Percentiles rank a stretch among this genome's conserved stretches.
Evolutionary conservation across 129 eudicot species (phyloP).

Genomic region (Ambrosia trifida): DNA sequence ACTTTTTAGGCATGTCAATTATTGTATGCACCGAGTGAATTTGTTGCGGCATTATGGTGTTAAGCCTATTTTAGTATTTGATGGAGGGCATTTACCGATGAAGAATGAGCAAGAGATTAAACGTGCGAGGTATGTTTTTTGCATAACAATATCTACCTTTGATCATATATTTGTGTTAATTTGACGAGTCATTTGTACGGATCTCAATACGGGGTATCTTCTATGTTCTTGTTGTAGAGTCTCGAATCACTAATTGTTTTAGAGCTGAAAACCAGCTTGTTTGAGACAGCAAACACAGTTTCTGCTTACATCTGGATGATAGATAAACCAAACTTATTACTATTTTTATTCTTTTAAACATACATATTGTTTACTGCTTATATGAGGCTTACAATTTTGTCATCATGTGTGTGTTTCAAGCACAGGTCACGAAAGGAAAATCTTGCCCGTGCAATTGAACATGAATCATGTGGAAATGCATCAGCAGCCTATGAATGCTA

Average conservation of each 20-base stretch:
- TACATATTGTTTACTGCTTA: neutral
- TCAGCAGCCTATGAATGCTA: conserved; percentile 95
- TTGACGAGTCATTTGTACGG: conserved; percentile 11
- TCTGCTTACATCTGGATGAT: neutral
- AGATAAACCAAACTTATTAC: neutral
- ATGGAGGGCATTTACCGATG: conserved; percentile 95
- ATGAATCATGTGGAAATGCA: conserved; percentile 78
- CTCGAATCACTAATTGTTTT: neutral
- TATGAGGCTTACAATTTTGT: neutral
- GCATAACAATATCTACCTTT: neutral
- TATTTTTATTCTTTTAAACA: neutral
- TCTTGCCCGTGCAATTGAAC: conserved; percentile 88
- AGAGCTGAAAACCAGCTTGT: too few relatives aligned
- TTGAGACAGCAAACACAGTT: neutral
- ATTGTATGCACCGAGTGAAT: conserved; percentile 98
- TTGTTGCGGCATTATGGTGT: conserved; percentile 86
- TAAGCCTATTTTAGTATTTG: conserved; percentile 85
- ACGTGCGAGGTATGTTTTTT: conserved; percentile 69
- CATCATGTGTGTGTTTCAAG: conserved; percentile 15
- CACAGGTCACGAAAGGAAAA: conserved; percentile 87
- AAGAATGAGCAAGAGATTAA: conserved; percentile 90
- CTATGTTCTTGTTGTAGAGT: neutral
- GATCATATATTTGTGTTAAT: conserved; percentile 1
- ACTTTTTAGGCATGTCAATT: conserved; percentile 74
- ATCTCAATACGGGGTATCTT: neutral